These are phyloP conservation scores for Tolypocladium sp. DNA, from an alignment of 2,329 filamentous ascomycete species.

Conservation along the genomic window DNA sequence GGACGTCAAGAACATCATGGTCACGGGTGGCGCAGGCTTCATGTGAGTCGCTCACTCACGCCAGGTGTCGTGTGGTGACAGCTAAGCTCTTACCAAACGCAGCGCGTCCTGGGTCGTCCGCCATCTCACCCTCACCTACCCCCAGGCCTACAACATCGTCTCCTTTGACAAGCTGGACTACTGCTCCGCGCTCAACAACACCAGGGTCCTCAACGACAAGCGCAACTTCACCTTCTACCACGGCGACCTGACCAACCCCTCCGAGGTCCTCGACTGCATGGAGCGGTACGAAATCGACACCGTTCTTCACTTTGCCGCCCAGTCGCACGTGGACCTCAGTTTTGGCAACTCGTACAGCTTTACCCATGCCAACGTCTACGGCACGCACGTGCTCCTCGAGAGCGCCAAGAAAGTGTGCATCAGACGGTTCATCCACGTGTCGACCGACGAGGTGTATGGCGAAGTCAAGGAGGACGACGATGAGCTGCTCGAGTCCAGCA, in stretches of 20 bases:
- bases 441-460: constrained; percentile 79
- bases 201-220: constrained; percentile 54
- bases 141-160: constrained; percentile 65
- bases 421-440: constrained; percentile 70
- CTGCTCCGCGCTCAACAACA: constrained; percentile 74
- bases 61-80: neutral
- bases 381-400: constrained; percentile 75
- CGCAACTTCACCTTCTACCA: constrained; percentile 73
- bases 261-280: constrained; percentile 62
- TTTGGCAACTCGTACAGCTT: constrained; percentile 79
- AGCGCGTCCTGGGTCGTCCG: constrained; percentile 79
- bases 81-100: constrained; percentile 1
- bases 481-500: constrained; percentile 63
- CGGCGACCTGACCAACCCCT: constrained; percentile 66
- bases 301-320: constrained; percentile 77
- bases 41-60: constrained; percentile 47
- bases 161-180: constrained; percentile 83
- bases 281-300: constrained; percentile 67
- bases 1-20: constrained; percentile 71
- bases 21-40: constrained; percentile 78
- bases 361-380: constrained; percentile 73
- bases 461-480: constrained; percentile 66
- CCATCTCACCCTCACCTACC: constrained; percentile 66
- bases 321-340: constrained; percentile 74
- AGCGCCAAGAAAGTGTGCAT: constrained; percentile 64